Conservation (phyloP, 805 yeast genomes). For the Ogataea saltuana region DNA sequence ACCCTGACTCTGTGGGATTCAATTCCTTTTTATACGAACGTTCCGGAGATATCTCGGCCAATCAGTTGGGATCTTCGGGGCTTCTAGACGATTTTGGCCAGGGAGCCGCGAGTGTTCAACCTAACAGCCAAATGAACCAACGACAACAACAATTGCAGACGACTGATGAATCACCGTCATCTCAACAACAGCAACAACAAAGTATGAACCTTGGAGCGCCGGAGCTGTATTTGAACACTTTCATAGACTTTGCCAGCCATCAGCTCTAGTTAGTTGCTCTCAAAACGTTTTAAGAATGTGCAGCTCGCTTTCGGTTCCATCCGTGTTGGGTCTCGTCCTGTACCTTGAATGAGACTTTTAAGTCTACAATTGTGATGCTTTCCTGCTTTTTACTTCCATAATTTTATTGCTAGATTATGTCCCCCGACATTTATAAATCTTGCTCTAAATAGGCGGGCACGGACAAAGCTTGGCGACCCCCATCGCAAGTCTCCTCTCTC, state of each 20-base stretch:
- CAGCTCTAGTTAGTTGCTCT: not conserved
- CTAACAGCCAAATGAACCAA: not conserved
- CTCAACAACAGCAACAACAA: conserved; percentile 1
- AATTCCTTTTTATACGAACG: not conserved
- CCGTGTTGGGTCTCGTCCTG: too few relatives aligned
- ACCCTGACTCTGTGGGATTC: conserved; percentile 3
- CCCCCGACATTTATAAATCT: conserved; percentile 6
- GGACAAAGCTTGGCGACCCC: not conserved
- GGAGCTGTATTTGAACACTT: conserved; percentile 9
- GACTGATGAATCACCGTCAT: not conserved
- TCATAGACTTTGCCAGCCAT: conserved; percentile 11
- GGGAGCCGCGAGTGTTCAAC: not conserved
- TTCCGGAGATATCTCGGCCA: not conserved
- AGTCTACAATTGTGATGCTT: not conserved
- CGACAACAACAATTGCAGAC: not conserved
- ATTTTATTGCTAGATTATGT: conserved; percentile 1
- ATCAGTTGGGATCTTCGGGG: too few relatives aligned
- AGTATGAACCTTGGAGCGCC: conserved; percentile 3
- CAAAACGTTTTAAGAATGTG: too few relatives aligned
- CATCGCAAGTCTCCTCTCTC: not conserved
- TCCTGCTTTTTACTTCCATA: conserved; percentile 1
- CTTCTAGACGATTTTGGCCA: too few relatives aligned
- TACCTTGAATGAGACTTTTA: too few relatives aligned
- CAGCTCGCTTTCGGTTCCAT: too few relatives aligned
- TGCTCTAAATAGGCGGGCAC: too few relatives aligned